A percentile compares a stretch with the other conserved stretches of the same genome.
Evolutionary conservation across 106 monocot species (phyloP).

Genomic region (Alisma plantagoaquatica): DNA sequence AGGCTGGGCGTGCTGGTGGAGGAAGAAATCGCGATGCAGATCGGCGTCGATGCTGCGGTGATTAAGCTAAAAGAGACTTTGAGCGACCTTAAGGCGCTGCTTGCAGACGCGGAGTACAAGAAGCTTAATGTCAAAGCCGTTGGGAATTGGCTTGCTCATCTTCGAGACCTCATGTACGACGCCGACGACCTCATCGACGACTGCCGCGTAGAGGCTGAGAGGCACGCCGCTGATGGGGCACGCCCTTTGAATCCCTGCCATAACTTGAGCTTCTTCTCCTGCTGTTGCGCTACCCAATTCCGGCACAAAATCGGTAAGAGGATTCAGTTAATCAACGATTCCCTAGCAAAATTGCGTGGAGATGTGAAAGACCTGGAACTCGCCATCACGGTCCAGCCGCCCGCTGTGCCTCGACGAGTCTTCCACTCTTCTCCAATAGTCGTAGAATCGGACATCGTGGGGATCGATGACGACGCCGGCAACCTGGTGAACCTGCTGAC

Average conservation of each 20-base stretch:
- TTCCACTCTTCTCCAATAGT: neutral
- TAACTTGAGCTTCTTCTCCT: neutral
- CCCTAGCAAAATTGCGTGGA: neutral
- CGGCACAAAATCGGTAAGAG: neutral
- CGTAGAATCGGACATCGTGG: neutral
- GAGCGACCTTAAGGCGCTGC: neutral
- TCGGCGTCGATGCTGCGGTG: conserved; percentile 7
- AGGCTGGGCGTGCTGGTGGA: neutral
- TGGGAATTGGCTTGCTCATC: neutral
- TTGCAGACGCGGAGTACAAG: conserved; percentile 11
- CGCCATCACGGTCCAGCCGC: neutral
- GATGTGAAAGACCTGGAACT: neutral
- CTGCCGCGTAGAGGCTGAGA: neutral
- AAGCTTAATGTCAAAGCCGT: neutral
- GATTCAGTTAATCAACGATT: neutral
- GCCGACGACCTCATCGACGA: conserved; percentile 11
- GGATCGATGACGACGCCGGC: conserved; percentile 5
- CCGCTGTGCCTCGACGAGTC: neutral
- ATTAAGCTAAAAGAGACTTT: conserved; percentile 6
- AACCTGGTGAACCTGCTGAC: neutral
- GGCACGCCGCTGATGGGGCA: neutral
- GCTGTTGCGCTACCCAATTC: neutral
- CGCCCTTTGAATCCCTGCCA: neutral
- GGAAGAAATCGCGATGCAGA: conserved; percentile 1
- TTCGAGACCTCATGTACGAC: conserved; percentile 17